phyloP scores from a whole-genome alignment of 441 rosid species.

The Daphne laureola region DNA sequence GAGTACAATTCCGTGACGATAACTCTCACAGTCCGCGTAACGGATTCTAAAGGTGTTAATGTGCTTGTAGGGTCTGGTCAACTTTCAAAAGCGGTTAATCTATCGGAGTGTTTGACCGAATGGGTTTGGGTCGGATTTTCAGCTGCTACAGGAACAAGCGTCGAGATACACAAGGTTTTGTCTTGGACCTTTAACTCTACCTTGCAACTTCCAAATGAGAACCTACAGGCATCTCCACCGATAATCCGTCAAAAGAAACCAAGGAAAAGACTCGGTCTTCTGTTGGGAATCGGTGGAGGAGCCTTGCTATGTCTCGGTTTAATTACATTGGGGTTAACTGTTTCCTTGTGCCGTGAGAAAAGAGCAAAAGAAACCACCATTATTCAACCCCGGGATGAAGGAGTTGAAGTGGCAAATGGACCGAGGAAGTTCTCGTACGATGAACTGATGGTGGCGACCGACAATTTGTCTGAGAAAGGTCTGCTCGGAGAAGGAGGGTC shows the following conservation, averaged over 20 bases:
- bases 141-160: slow-evolving; percentile 12
- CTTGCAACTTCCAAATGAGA: slow-evolving; percentile 5
- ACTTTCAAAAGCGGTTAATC: slow-evolving; percentile 2
- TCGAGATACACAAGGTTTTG: slow-evolving; percentile 10
- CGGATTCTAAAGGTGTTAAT: neutral
- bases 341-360: neutral
- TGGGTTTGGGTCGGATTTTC: slow-evolving; percentile 31
- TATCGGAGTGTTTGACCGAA: slow-evolving; percentile 21
- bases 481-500: slow-evolving; percentile 36
- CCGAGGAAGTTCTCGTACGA: slow-evolving; percentile 25
- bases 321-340: neutral
- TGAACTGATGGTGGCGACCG: slow-evolving; percentile 24
- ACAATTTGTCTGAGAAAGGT: slow-evolving; percentile 17
- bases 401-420: slow-evolving; percentile 21
- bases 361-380: neutral
- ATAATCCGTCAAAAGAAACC: no score
- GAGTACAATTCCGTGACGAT: slow-evolving; percentile 6
- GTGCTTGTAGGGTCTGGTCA: neutral
- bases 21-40: slow-evolving; percentile 14
- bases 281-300: no score
- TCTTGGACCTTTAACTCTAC: slow-evolving; percentile 27
- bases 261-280: no score
- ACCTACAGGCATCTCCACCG: no score
- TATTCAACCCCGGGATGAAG: slow-evolving; percentile 4
- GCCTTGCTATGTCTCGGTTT: neutral